phyloP scores from a whole-genome alignment of 176 grass and related monocot genomes.

The Lolium rigidum region DNA sequence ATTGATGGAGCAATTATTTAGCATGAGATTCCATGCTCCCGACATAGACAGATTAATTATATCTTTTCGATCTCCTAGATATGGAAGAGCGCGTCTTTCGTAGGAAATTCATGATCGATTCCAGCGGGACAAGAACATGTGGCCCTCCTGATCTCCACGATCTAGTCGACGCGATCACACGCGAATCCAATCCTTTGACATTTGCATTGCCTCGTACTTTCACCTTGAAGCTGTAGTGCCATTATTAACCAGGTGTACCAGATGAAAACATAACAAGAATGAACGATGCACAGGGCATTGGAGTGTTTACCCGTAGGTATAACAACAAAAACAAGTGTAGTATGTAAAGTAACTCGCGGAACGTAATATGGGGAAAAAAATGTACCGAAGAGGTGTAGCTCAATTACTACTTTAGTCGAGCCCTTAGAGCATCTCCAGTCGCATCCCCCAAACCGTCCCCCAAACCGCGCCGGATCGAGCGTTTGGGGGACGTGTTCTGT shows the following conservation, averaged over 20 bases:
- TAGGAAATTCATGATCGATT: conserved; percentile 4
- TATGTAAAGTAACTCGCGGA: too few species aligned
- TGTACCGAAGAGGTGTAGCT: too few species aligned
- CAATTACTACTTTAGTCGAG: too few species aligned
- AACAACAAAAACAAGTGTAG: not conserved
- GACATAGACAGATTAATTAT: conserved; percentile 11
- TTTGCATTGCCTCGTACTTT: not conserved
- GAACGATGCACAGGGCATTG: not conserved
- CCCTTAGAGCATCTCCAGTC: too few species aligned
- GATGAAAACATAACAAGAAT: not conserved
- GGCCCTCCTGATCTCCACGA: not conserved
- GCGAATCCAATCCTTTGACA: not conserved
- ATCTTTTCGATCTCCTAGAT: not conserved
- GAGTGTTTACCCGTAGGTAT: not conserved
- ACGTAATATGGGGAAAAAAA: too few species aligned
- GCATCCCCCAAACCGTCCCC: too few species aligned
- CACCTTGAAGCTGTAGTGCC: not conserved
- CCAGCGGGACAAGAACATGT: not conserved
- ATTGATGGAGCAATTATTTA: not conserved
- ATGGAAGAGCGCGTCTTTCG: not conserved
- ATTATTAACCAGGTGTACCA: not conserved
- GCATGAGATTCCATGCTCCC: conserved; percentile 3
- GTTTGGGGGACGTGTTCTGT: too few species aligned
- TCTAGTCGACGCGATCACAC: not conserved
- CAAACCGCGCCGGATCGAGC: too few species aligned